Base-by-base conservation (phyloP, 1,284 basidiomycete genomes). In the Trichosporon sp. region DNA sequence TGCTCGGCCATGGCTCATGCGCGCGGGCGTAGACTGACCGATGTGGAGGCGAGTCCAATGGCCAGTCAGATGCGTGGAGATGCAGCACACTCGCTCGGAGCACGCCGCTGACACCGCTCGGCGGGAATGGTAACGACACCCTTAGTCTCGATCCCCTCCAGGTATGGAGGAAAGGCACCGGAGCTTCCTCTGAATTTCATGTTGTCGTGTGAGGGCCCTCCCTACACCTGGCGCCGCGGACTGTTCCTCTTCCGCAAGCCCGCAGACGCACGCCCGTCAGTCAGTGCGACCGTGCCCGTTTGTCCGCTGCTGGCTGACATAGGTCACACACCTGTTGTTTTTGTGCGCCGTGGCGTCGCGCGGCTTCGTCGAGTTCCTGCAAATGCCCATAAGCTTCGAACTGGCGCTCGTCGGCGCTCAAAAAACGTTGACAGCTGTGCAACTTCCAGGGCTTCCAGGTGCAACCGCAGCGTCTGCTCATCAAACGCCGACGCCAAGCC, bases 401-500 rank as follows among this genome's bases (percentile, higher is more conserved):
- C 8, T 7, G 8, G 35, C 35, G 35, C 40, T 11, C 40, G 40
- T 4, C 40, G 40, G 14, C 11, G 40, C 11, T 11, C 40, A 43
- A 2, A 54, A 26, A 16, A 54, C 51, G 51, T 21, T 16, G 51
- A 54, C 51, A 26, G 51, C 51, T 19, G 26, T 26, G 26, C 26
- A 26, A 26, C 26, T 26, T 26, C 26, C 26, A 26, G 26, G 26
- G 26, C 26, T 26, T 26, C 26, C 6, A 19, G n/a, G 51, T 4
- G 51, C 10, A 19, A 5, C 2, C 19, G 10, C 21, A 54, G 51
- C n/a, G 51, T 54, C 51, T 54, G 51, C 51, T 54, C 19, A 54
- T 54, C 21, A 54, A 26, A 54, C 51, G 51, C 51, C 51, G 51
- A 21, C 51, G 51, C 19, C 51, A 54, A 21, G 51, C 51, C 10